phyloP scores from a whole-genome alignment of 805 yeast species.

The Grigorovia jiainica region DNA sequence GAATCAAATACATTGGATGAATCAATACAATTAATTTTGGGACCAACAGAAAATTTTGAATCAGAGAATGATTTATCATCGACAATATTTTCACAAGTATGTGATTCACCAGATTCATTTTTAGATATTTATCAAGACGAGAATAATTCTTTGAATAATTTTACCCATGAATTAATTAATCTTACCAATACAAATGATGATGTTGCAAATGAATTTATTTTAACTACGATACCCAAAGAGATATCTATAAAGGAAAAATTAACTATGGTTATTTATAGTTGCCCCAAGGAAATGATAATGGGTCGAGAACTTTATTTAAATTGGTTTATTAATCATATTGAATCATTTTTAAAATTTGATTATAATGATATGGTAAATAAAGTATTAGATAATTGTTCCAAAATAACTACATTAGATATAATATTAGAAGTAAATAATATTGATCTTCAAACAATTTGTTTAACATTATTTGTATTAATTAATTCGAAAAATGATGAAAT shows the following conservation, averaged over 20 bases:
- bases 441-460: slow-evolving; percentile 5
- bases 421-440: not conserved
- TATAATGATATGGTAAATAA: slow-evolving; percentile 1
- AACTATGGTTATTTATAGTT: slow-evolving; percentile 2
- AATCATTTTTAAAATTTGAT: slow-evolving; percentile 4
- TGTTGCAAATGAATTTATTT: too few relatives aligned
- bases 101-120: not conserved
- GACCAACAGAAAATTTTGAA: not conserved
- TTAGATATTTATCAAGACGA: not conserved
- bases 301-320: slow-evolving; percentile 9
- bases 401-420: not conserved
- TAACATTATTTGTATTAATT: slow-evolving; percentile 6
- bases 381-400: not conserved
- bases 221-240: too few relatives aligned
- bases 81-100: not conserved
- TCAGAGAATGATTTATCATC: not conserved
- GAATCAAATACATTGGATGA: not conserved
- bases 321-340: slow-evolving; percentile 14
- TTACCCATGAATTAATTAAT: too few relatives aligned
- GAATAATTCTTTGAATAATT: too few relatives aligned
- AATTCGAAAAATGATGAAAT: slow-evolving; percentile 9
- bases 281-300: slow-evolving; percentile 12
- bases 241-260: not conserved
- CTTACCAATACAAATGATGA: too few relatives aligned
- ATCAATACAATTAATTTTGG: not conserved